These are phyloP conservation scores for Monilinia polystroma DNA, from an alignment of 2,329 filamentous ascomycete genomes.

Conservation along the genomic window DNA sequence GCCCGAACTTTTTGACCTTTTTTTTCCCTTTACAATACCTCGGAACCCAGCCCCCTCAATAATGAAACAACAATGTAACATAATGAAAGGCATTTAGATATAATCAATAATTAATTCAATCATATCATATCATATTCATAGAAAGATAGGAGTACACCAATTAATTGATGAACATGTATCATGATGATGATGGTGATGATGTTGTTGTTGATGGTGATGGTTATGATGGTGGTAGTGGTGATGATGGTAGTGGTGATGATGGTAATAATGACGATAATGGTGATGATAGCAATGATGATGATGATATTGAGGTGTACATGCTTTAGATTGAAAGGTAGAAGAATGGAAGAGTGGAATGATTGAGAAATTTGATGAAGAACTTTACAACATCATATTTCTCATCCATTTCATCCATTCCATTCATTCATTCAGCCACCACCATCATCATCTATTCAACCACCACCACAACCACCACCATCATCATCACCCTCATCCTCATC, in stretches of 20 bases:
- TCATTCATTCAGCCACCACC: background rate
- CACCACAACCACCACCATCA: background rate
- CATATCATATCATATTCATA: background rate
- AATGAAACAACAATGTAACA: slow-evolving; percentile 20
- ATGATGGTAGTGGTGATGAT: background rate
- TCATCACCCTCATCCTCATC: background rate
- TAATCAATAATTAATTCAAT: background rate
- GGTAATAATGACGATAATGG: too few species aligned
- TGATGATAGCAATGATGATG: too few species aligned
- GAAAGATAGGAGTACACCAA: background rate
- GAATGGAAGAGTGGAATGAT: background rate
- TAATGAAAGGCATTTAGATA: slow-evolving; percentile 20
- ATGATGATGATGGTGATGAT: background rate
- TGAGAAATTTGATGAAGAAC: slow-evolving; percentile 21
- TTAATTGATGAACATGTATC: background rate
- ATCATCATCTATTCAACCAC: too few species aligned
- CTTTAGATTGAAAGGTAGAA: background rate
- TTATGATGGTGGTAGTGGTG: background rate
- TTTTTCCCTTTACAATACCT: slow-evolving; percentile 16
- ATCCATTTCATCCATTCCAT: background rate
- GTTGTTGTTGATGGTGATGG: background rate
- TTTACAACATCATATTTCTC: slow-evolving; percentile 19
- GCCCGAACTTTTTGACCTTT: slow-evolving; percentile 30
- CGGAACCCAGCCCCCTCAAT: slow-evolving; percentile 24
- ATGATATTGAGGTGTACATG: background rate